Evolutionary conservation across 139 green algal species (phyloP).

Genomic region (Astrephomene gubernaculifera): DNA sequence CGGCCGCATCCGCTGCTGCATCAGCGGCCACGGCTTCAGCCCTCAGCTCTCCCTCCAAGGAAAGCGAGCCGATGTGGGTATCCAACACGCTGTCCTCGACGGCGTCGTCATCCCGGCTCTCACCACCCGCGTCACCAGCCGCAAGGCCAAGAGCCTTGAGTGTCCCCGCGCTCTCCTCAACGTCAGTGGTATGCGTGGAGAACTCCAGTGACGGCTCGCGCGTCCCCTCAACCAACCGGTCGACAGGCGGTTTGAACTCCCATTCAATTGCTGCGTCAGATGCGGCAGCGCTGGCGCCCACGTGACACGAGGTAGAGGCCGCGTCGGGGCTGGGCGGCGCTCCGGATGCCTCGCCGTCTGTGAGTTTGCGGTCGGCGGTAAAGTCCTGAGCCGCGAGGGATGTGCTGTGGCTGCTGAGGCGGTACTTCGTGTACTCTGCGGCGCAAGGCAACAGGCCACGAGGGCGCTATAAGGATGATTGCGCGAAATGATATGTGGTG

Average conservation of each 20-base stretch:
- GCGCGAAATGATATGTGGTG: no score
- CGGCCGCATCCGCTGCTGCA: not conserved
- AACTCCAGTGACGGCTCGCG: slow-evolving; percentile 39
- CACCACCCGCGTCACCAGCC: not conserved
- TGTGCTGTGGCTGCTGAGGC: slow-evolving; percentile 46
- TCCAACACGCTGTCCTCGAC: not conserved
- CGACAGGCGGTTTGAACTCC: slow-evolving; percentile 20
- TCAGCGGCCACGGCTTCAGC: not conserved
- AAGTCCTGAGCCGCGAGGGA: slow-evolving; percentile 44
- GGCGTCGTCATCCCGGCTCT: not conserved
- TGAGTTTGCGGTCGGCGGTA: not conserved
- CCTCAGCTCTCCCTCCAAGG: not conserved
- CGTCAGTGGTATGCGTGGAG: slow-evolving; percentile 25
- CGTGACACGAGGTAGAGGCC: not conserved
- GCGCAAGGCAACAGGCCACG: not conserved
- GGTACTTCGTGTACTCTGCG: slow-evolving; percentile 52
- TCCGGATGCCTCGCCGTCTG: not conserved
- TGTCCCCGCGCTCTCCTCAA: slow-evolving; percentile 21
- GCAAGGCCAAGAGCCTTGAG: slow-evolving; percentile 4
- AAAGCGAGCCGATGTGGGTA: not conserved
- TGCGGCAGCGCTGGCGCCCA: not conserved
- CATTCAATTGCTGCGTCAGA: not conserved
- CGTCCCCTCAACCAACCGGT: not conserved
- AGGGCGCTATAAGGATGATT: no score
- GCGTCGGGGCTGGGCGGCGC: slow-evolving; percentile 25